phyloP scores from a whole-genome alignment of 2,329 filamentous ascomycete species.

The Calonectria henricotiae region DNA sequence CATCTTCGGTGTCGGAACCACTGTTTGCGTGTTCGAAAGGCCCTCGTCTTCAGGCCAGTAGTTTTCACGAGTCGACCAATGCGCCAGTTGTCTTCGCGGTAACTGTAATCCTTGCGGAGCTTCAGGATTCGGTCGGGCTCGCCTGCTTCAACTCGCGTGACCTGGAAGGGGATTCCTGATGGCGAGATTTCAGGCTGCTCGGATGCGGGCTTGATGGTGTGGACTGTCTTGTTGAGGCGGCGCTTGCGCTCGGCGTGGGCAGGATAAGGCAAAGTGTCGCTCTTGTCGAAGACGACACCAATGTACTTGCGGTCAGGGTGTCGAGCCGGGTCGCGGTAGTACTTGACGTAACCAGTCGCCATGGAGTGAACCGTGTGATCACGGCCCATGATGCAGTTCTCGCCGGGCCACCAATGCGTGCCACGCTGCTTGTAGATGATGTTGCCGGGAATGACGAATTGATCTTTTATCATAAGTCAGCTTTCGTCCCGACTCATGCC shows the following conservation, averaged over 20 bases:
- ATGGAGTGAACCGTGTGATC: constrained; percentile 96
- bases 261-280: constrained; percentile 85
- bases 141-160: constrained; percentile 61
- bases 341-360: constrained; percentile 92
- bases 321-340: constrained; percentile 89
- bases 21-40: constrained; percentile 68
- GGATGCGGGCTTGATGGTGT: constrained; percentile 61
- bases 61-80: constrained; percentile 71
- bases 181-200: constrained; percentile 62
- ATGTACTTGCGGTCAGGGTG: constrained; percentile 96
- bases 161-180: constrained; percentile 68
- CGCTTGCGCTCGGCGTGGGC: constrained; percentile 81
- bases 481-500: constrained; percentile 7
- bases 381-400: constrained; percentile 94
- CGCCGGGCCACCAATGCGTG: constrained; percentile 93
- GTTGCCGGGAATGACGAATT: constrained; percentile 95
- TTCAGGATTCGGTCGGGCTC: constrained; percentile 67
- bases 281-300: constrained; percentile 89
- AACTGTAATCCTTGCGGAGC: constrained; percentile 71
- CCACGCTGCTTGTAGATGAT: constrained; percentile 98
- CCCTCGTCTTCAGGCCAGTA: constrained; percentile 67
- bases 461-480: constrained; percentile 69
- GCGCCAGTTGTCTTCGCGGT: constrained; percentile 74
- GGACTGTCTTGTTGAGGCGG: constrained; percentile 80
- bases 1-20: constrained; percentile 64